Conservation (phyloP, 2,329 filamentous ascomycete species). For the Eutypa lata region DNA sequence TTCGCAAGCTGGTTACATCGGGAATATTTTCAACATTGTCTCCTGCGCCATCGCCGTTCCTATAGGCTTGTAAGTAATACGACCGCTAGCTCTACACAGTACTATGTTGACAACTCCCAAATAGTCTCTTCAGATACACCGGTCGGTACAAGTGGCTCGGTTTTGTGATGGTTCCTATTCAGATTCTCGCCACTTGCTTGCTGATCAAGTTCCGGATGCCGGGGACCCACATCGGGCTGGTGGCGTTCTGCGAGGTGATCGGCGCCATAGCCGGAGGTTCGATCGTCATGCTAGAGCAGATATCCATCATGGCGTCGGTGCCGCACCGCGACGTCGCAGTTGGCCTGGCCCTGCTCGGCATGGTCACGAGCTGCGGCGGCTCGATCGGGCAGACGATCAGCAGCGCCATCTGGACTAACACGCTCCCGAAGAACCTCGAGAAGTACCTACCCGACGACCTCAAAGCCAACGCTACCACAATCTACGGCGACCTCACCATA, state of each 20-base stretch:
- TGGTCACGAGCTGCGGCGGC: constrained; percentile 30
- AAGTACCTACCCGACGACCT: constrained; percentile 35
- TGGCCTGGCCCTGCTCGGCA: constrained; percentile 29
- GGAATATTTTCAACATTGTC: constrained; percentile 34
- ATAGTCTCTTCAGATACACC: constrained; percentile 27
- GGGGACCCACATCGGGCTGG: constrained; percentile 27
- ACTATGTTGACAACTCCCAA: too few species aligned
- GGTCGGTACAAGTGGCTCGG: constrained; percentile 31
- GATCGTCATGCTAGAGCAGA: constrained; percentile 27
- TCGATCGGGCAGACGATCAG: constrained; percentile 30
- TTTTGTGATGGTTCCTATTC: constrained; percentile 29
- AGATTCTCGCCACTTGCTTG: constrained; percentile 24
- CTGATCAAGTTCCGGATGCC: constrained; percentile 35
- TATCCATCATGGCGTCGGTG: constrained; percentile 30
- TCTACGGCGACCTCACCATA: constrained; percentile 32
- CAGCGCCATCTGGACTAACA: constrained; percentile 31
- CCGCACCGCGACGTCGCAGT: constrained; percentile 31
- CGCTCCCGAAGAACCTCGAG: constrained; percentile 35
- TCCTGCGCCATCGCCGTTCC: constrained; percentile 35
- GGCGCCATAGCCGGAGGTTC: constrained; percentile 27
- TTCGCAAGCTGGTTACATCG: constrained; percentile 28
- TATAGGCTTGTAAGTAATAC: constrained; percentile 32
- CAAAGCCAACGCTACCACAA: constrained; percentile 36
- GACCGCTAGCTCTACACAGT: too few species aligned
- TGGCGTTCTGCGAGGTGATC: constrained; percentile 37